phyloP scores from a whole-genome alignment of 352 stramenopile species.

The Phytopythium delawarense region DNA sequence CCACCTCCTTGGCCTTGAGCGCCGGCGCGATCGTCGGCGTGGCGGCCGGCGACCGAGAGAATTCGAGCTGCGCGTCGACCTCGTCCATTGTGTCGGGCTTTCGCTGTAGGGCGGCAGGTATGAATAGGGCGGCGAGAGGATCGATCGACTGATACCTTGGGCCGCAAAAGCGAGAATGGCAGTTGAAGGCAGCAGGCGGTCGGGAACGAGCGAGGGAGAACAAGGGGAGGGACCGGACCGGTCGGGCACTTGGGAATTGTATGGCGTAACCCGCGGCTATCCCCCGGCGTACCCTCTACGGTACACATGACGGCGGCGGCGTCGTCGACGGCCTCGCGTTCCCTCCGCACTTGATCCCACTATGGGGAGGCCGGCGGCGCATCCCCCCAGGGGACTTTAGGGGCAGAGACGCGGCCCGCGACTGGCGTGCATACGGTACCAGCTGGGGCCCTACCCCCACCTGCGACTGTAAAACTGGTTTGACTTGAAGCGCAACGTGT shows the following conservation, averaged over 20 bases:
- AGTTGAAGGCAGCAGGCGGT: conserved; percentile 2
- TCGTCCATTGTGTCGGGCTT: not conserved
- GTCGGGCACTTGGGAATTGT: not conserved
- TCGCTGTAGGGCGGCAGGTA: not conserved
- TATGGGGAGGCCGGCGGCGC: not conserved
- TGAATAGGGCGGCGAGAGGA: not conserved
- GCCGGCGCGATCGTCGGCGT: conserved; percentile 3
- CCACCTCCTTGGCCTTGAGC: conserved; percentile 38
- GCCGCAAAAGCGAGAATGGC: conserved; percentile 8
- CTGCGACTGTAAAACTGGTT: not conserved
- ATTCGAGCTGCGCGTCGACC: conserved; percentile 3
- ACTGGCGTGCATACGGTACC: conserved; percentile 1
- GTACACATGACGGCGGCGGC: not conserved
- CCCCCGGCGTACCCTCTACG: not conserved
- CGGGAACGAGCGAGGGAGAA: not conserved
- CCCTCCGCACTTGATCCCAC: not conserved
- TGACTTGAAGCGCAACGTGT: not conserved
- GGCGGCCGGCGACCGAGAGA: not conserved
- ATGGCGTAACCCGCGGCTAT: not conserved
- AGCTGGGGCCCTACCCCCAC: not conserved
- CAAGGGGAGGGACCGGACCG: not conserved
- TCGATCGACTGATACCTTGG: not conserved
- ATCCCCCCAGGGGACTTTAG: not conserved
- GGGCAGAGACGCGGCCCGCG: conserved; percentile 3
- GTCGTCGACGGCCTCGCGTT: conserved; percentile 5